phyloP scores from a whole-genome alignment of 805 yeast genomes.

The Metschnikowia arizonensis region DNA sequence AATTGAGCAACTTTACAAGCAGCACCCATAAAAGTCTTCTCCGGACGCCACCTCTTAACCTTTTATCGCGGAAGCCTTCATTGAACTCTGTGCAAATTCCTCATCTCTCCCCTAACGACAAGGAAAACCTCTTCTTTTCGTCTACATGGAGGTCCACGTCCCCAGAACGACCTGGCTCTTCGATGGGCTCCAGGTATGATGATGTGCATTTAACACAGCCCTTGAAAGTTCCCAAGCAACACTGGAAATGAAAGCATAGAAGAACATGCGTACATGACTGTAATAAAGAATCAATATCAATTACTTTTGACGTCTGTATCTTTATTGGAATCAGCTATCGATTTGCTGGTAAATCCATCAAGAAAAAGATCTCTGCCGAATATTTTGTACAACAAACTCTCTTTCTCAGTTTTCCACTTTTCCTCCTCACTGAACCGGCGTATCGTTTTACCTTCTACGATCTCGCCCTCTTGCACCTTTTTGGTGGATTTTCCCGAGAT shows the following conservation, averaged over 20 bases:
- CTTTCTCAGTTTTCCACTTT: conserved; percentile 38
- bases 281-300: not conserved
- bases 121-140: conserved; percentile 7
- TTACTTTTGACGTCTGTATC: not conserved
- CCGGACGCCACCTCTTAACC: conserved; percentile 3
- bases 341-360: conserved; percentile 42
- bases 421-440: conserved; percentile 37
- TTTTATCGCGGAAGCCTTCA: conserved; percentile 11
- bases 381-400: conserved; percentile 33
- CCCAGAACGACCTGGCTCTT: conserved; percentile 33
- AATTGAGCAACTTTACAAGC: conserved; percentile 1
- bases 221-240: conserved; percentile 9
- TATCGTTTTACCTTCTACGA: conserved; percentile 29
- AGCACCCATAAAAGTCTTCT: not conserved
- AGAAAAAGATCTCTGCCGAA: conserved; percentile 41
- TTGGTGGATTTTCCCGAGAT: conserved; percentile 40
- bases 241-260: conserved; percentile 12
- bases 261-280: not conserved
- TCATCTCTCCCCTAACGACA: conserved; percentile 15
- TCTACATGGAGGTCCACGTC: conserved; percentile 23
- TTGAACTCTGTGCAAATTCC: conserved; percentile 18
- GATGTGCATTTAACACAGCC: conserved; percentile 28
- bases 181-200: conserved; percentile 34
- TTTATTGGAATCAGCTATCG: conserved; percentile 22
- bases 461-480: conserved; percentile 39